Evolutionary conservation across 225 moss, liverwort and hornwort genomes (phyloP), one percentile per base, ranked within the genome.

Genomic region (Polytrichum formosum): DNA sequence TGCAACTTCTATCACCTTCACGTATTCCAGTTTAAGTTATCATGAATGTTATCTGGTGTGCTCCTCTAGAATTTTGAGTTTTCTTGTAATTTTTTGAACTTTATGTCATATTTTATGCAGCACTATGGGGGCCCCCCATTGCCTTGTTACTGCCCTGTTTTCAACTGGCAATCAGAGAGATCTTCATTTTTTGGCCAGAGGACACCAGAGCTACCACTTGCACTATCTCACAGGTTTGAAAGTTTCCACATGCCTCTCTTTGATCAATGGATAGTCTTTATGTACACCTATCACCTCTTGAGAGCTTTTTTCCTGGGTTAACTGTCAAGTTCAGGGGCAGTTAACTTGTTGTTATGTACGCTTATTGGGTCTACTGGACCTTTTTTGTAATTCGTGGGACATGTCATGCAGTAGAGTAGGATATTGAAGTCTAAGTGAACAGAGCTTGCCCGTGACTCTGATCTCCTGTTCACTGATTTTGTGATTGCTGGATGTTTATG

Each of bases 91-190:
- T 30, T 5, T 5, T 26, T 35, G 35, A 55, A 55, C 73, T 1
- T 63, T 69, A 29, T 76, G 25, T 20, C 21, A 7, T 58, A 20
- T 58, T 58, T 78, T 28, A 22, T 76, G 85, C 93, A 96, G 97
- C 91, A 90, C 74, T 88, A 90, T 81, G 94, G 94, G 56, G 82
- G 85, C 28, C 84, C 97, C 79, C 92, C 97, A 53, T 85, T 94
- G 66, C 94, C 89, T 46, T 91, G 91, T 64, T 98, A 92, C 78
- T 90, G 94, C 69, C 97, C 97, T 73, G 92, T 98, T 68, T 98
- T 89, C 76, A 98, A 82, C 73, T 98, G 97, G 97, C 82, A 77
- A 1, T 37, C 81, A 28, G 91, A 98, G 78, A 91, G 92, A 81
- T 78, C 85, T 62, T 74, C 83, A 67, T 72, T 92, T 65, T 94